Base-by-base conservation (phyloP, 192 early-diverging fungal genomes). In the Coemansia sp. region DNA sequence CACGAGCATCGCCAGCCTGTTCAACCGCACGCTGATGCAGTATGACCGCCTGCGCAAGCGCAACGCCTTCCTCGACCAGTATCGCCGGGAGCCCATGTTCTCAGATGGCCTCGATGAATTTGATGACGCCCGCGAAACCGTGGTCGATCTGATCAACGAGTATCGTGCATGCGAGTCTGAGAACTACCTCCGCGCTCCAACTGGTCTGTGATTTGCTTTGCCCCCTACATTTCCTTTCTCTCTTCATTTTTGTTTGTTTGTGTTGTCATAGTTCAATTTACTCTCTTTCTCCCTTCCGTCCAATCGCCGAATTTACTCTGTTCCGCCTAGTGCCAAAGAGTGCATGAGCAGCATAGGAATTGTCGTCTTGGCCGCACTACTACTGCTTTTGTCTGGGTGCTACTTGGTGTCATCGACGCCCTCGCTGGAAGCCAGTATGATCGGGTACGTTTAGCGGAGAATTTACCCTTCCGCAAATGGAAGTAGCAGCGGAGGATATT, bases 41-140 rank as follows among this genome's bases (percentile, higher is more conserved):
- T 98, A 93, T 73, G 96, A 98, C 78, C 84, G 91, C 38, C 81
- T 99, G 68, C 86, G 93, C 68, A 96, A 96, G 83, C 87, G 98
- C 45, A 96, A 96, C 65, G 98, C 96, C 10, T 99, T 97, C 74
- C 77, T 99, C 75, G 96, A 98, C 32, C 92, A 93, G 67, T 99
- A 97, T 77, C 87, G 89, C 64, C 89, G 92, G 64, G 91, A 94
- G 69, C 74, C 87, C 16, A 85, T 90, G 81, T 93, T 94, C 79
- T 78, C 89, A 0, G 93, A 94, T 67, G 84, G 84, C 20, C 65
- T 96, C 60, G 94, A 93, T 38, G 98, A 99, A 74, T 97, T 99
- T 89, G 94, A 96, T 74, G 87, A 89, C 45, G 91, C 93, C 37
- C 86, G 95, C 62, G 88, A 93, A 52, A 90, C 93, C 20, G 92